phyloP scores from a whole-genome alignment of 139 green algal species.

The Marvania coccoides region DNA sequence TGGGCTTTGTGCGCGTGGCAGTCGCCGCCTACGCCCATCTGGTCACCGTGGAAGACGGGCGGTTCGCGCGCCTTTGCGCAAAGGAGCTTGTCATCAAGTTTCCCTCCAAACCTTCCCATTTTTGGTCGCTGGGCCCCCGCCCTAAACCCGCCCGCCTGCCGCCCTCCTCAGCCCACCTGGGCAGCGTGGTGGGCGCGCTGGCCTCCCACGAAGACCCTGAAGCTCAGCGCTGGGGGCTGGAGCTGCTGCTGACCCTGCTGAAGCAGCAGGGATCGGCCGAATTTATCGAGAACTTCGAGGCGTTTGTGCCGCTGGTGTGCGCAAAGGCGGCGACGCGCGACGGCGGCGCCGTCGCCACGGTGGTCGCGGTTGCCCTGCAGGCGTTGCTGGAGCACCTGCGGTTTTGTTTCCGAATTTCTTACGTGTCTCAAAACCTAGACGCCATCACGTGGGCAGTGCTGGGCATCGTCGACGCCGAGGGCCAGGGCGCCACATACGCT shows the following conservation, averaged over 20 bases:
- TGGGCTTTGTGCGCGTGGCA: conserved; percentile 37
- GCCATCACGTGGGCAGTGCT: conserved; percentile 17
- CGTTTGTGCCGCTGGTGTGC: conserved; percentile 33
- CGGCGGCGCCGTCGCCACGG: background rate
- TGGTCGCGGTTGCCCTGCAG: background rate
- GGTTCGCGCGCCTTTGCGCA: conserved; percentile 24
- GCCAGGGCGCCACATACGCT: background rate
- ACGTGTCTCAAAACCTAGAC: conserved; percentile 28
- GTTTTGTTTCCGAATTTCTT: conserved; percentile 23
- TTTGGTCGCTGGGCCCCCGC: background rate
- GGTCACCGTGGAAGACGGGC: conserved; percentile 1
- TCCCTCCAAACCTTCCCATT: background rate
- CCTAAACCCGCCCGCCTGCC: background rate
- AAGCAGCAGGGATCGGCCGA: conserved; percentile 26
- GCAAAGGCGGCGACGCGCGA: background rate
- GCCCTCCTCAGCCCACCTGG: conserved; percentile 8
- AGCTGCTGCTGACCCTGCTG: conserved; percentile 17
- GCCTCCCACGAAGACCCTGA: conserved; percentile 5
- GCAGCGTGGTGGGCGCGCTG: conserved; percentile 34
- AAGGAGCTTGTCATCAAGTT: conserved; percentile 28
- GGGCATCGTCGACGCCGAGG: background rate
- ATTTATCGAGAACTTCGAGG: conserved; percentile 31
- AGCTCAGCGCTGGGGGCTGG: conserved; percentile 17
- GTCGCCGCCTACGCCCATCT: conserved; percentile 33
- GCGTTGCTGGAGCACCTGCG: conserved; percentile 30